Conservation (phyloP, 1,284 basidiomycete genomes). For the Apiotrichum veenhuisii region DNA sequence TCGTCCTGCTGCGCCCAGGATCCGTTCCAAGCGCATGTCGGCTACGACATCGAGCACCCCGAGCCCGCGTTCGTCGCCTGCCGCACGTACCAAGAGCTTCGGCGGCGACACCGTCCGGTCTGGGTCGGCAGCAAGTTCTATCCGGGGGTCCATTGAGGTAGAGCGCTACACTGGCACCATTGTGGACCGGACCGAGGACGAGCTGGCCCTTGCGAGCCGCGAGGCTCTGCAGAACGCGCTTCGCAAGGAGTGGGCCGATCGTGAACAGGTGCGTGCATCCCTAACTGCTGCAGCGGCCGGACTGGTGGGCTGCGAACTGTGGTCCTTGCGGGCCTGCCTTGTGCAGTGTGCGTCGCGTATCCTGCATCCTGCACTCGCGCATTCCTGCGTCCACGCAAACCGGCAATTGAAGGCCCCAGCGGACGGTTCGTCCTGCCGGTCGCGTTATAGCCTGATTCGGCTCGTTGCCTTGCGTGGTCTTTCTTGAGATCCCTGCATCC, state of each 20-base stretch:
- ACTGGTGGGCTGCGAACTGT: no score
- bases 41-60: neutral
- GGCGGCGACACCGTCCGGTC: neutral
- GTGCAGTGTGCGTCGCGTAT: no score
- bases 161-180: conserved; percentile 15
- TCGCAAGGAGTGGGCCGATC: conserved; percentile 30
- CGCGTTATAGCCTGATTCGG: no score
- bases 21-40: conserved; percentile 15
- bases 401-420: neutral
- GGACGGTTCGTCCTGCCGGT: neutral
- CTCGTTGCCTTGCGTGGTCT: no score
- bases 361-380: no score
- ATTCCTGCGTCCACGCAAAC: neutral
- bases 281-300: no score
- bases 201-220: conserved; percentile 26
- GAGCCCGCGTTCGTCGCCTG: neutral
- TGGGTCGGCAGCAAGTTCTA: neutral
- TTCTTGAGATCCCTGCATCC: neutral
- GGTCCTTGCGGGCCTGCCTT: no score
- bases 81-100: neutral
- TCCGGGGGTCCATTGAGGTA: neutral
- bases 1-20: conserved; percentile 12
- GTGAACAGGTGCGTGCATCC: conserved; percentile 33
- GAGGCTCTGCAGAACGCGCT: conserved; percentile 32
- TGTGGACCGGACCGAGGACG: conserved; percentile 35